A percentile compares a stretch with the other conserved stretches of the same genome.
Conservation (phyloP, 2,329 filamentous ascomycete genomes). For the Truncatella angustata region DNA sequence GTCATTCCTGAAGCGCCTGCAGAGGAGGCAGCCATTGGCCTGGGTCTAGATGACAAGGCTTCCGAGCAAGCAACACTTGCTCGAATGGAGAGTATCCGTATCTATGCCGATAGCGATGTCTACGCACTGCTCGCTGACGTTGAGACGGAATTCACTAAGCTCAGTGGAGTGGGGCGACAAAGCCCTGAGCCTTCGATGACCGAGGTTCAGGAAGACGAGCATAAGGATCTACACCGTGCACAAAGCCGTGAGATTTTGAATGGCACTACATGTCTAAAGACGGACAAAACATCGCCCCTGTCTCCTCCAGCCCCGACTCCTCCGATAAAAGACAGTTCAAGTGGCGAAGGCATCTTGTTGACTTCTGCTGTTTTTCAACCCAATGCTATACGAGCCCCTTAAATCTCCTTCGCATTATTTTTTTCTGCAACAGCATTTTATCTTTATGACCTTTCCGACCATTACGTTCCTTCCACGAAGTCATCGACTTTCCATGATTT, state of each 20-base stretch:
- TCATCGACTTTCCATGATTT: neutral
- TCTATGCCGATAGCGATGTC: slow-evolving; percentile 67
- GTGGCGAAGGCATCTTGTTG: slow-evolving; percentile 38
- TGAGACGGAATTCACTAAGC: slow-evolving; percentile 55
- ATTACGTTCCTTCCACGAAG: slow-evolving; percentile 3
- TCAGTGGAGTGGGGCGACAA: slow-evolving; percentile 33
- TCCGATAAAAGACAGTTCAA: slow-evolving; percentile 29
- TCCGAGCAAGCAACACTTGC: slow-evolving; percentile 25
- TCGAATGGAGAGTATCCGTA: slow-evolving; percentile 60
- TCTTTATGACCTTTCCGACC: neutral
- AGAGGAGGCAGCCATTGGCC: slow-evolving; percentile 40
- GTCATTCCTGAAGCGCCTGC: slow-evolving; percentile 53
- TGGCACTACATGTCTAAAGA: slow-evolving; percentile 20
- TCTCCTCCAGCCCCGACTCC: slow-evolving; percentile 35
- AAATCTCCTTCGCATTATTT: neutral
- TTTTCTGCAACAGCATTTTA: neutral
- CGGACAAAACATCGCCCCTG: slow-evolving; percentile 27
- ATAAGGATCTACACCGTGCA: slow-evolving; percentile 43
- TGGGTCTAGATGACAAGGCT: slow-evolving; percentile 18
- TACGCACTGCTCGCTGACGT: slow-evolving; percentile 67
- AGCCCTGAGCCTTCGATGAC: slow-evolving; percentile 17
- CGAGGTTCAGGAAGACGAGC: slow-evolving; percentile 31
- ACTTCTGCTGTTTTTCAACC: slow-evolving; percentile 51
- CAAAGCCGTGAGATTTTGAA: slow-evolving; percentile 51
- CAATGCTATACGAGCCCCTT: neutral